phyloP scores from a whole-genome alignment of 2,329 filamentous ascomycete species.

The Penicillium sp. region DNA sequence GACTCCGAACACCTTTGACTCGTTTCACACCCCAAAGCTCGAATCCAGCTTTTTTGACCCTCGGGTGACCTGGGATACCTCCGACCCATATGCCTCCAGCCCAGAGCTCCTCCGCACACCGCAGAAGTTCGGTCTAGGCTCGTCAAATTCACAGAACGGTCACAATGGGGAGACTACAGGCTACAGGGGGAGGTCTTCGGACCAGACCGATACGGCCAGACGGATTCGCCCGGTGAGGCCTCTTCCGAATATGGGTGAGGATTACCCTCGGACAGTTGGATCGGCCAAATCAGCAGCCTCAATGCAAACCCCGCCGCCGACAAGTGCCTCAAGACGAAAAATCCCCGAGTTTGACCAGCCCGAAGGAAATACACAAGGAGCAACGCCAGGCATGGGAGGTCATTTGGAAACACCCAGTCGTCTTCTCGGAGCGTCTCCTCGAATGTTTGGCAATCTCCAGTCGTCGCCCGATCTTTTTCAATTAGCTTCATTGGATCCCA shows the following conservation, averaged over 20 bases:
- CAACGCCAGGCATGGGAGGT: constrained; percentile 21
- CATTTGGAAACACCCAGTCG: constrained; percentile 48
- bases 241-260: constrained; percentile 26
- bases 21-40: constrained; percentile 47
- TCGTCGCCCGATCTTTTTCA: constrained; percentile 59
- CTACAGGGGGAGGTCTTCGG: constrained; percentile 22
- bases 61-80: constrained; percentile 47
- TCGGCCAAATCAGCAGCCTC: constrained; percentile 44
- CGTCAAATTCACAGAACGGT: constrained; percentile 27
- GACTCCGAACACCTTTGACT: constrained; percentile 41
- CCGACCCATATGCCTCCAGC: constrained; percentile 47
- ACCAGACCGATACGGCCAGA: constrained; percentile 36
- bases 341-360: constrained; percentile 33
- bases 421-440: constrained; percentile 44
- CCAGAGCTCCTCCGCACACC: constrained; percentile 46
- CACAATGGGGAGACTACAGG: constrained; percentile 10
- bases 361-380: constrained; percentile 21
- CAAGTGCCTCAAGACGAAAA: constrained; percentile 54
- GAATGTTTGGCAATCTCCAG: constrained; percentile 53
- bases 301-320: constrained; percentile 63
- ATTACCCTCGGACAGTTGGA: constrained; percentile 33
- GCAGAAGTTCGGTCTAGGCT: constrained; percentile 37
- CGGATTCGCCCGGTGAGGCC: constrained; percentile 31
- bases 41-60: constrained; percentile 48
- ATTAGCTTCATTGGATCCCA: constrained; percentile 50